Conservation (phyloP, 768 basidiomycete genomes). For the Cyathus striatus region DNA sequence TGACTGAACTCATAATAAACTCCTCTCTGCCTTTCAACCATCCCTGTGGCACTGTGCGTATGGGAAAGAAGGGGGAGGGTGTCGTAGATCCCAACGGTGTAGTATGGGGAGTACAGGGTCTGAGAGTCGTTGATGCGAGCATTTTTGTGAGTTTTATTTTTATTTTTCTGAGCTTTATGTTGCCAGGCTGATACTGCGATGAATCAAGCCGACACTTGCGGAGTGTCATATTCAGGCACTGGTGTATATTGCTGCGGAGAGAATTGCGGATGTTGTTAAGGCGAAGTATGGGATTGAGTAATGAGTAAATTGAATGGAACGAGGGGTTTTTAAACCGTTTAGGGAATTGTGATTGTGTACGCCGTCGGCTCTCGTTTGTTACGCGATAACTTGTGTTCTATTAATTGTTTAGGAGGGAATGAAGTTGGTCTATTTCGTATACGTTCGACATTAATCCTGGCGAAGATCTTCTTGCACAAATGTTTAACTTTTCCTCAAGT, state of each 20-base stretch:
- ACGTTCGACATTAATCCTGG: no score
- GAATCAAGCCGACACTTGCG: not conserved
- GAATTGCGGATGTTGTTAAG: slow-evolving; percentile 23
- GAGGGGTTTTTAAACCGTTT: no score
- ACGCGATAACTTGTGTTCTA: no score
- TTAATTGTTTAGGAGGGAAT: no score
- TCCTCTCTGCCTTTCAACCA: slow-evolving; percentile 16
- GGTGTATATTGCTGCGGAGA: slow-evolving; percentile 21
- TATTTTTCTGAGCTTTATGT: no score
- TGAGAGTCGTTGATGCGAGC: slow-evolving; percentile 33
- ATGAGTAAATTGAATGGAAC: no score
- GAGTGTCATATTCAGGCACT: slow-evolving; percentile 22
- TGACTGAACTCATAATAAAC: slow-evolving; percentile 17
- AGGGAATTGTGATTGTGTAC: no score
- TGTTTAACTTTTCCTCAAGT: no score
- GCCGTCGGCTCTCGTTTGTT: no score
- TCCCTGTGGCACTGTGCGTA: slow-evolving; percentile 20
- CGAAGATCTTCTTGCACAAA: no score
- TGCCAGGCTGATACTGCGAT: no score
- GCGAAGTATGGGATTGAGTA: not conserved
- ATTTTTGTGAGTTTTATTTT: slow-evolving; percentile 20
- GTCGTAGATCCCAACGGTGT: slow-evolving; percentile 28
- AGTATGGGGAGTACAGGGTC: slow-evolving; percentile 24
- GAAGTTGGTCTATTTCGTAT: no score
- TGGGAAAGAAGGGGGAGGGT: slow-evolving; percentile 19